Conservation (phyloP, 441 rosid species). For the Isatis lusitanica region DNA sequence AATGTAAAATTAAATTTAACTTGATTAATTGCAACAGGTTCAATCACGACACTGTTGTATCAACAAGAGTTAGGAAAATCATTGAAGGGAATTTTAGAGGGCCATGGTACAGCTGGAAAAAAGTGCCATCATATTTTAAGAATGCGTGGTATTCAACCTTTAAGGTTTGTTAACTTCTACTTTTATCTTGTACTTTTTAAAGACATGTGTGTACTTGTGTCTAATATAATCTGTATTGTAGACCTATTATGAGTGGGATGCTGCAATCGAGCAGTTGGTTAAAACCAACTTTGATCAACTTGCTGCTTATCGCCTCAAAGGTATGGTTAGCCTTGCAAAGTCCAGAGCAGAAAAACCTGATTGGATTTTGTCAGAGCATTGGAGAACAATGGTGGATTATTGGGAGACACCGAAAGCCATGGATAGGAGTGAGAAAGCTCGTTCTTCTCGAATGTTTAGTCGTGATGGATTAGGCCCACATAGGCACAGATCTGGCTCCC, state of each 20-base stretch:
- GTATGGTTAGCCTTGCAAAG: constrained; percentile 15
- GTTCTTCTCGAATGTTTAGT: neutral
- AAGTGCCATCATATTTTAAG: neutral
- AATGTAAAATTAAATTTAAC: no score
- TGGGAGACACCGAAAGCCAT: neutral
- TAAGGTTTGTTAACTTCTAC: neutral
- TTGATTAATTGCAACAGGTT: constrained; percentile 5
- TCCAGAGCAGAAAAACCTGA: neutral
- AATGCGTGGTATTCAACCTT: neutral
- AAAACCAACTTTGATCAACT: constrained; percentile 13
- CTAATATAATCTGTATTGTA: neutral
- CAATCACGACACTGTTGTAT: constrained; percentile 1
- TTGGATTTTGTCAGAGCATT: neutral
- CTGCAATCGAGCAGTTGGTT: neutral
- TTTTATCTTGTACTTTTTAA: neutral
- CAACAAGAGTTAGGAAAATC: neutral
- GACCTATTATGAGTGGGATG: neutral
- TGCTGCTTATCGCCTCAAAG: neutral
- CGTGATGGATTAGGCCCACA: neutral
- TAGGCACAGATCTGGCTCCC: neutral
- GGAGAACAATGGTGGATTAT: neutral
- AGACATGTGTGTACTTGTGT: neutral
- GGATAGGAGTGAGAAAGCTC: neutral
- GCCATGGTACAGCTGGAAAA: constrained; percentile 8
- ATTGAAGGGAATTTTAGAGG: neutral